Evolutionary conservation across 331 rosid genomes (phyloP), one percentile per base, ranked within the genome.

Genomic region (Quercus phellos): DNA sequence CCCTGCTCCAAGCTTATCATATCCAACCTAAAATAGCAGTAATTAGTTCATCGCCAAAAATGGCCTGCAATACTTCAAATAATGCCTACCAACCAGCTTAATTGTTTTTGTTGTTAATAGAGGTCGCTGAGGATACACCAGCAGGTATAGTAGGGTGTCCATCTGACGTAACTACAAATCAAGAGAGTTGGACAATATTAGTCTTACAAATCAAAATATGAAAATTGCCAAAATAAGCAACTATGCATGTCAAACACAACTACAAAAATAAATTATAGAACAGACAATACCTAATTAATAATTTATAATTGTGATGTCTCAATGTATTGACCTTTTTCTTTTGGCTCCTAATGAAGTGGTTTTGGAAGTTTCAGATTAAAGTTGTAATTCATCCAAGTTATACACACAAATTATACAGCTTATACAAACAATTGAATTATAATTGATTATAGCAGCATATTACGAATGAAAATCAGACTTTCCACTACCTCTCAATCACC

Each of bases 1-100:
- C 55, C 99, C 99, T 0, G 99, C 99, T 85, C 99, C 99, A 22
- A 94, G 97, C 83, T 89, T 94, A 84, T 94, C 99, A 82, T 90
- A 94, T 76, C 97, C 97, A 83, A 94, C 98, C 98, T 93, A 73
- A 87, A 73, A 84, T 78, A 24, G 55, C 22, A 70, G 30, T 26
- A 55, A 76, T 80, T 79, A 80, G 70, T 56, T 58, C 27, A 59
- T 72, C 70, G 21, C 19, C 60, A 11, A 55, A 16, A 72, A 69
- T n/a, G 42, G 18, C 29, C 32, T 55, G 22, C 67, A 79, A 32
- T 12, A 38, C 63, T 55, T 22, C 68, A 56, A 68, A 80, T 8
- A 64, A 76, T 79, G 74, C 19, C 56, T 72, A 91, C 98, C 68
- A 78, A 93, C 98, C 97, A 94, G 88, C 87, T 94, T 97, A 79